Conservation (phyloP, 2,329 filamentous ascomycete genomes). For the Rhinocladiella mackenziei region DNA sequence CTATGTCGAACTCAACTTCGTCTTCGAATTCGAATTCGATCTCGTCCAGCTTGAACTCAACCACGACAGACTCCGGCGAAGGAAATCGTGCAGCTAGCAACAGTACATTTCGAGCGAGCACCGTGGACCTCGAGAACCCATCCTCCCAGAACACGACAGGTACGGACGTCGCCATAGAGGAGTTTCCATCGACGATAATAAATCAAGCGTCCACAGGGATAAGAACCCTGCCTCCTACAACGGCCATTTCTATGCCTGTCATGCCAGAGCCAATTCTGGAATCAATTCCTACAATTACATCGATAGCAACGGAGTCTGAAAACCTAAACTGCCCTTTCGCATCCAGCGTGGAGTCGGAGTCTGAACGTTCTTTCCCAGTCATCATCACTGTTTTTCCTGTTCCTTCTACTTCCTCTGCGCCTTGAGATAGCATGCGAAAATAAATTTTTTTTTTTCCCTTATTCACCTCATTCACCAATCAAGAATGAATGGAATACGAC, state of each 20-base stretch:
- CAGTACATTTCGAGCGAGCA: no score
- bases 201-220: neutral
- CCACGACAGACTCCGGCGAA: neutral
- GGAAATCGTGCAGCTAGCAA: no score
- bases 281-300: neutral
- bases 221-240: conserved; percentile 11
- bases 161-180: neutral
- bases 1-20: neutral
- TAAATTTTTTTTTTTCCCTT: no score
- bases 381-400: conserved; percentile 12
- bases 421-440: no score
- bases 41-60: neutral
- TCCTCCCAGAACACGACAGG: no score
- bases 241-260: conserved; percentile 4
- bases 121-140: no score
- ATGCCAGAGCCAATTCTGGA: conserved; percentile 2
- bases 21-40: neutral
- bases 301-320: no score
- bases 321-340: no score
- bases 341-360: neutral
- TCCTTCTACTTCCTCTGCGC: neutral
- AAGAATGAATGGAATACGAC: no score
- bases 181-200: neutral
- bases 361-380: conserved; percentile 5
- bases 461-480: no score